These are phyloP conservation scores for Magnolia changhungtana DNA, from an alignment of 164 flowering plant genomes.

Conservation along the genomic window DNA sequence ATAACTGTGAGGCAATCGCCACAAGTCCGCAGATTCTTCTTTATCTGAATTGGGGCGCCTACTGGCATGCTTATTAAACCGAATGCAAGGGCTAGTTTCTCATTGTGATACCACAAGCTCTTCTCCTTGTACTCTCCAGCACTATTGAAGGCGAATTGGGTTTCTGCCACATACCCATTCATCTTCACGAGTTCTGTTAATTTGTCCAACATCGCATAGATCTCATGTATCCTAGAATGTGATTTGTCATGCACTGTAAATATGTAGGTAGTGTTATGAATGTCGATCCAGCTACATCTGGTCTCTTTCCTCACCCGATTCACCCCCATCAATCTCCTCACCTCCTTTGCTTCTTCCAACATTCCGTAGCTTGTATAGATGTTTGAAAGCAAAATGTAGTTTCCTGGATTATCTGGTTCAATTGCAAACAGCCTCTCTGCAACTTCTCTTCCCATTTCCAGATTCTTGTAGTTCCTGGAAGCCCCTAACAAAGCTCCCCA, in stretches of 20 bases:
- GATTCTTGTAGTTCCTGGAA: slow-evolving; percentile 47
- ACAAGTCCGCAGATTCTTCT: slow-evolving; percentile 60
- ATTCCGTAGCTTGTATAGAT: slow-evolving; percentile 43
- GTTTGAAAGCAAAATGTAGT: slow-evolving; percentile 55
- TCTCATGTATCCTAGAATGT: slow-evolving; percentile 32
- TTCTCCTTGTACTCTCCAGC: slow-evolving; percentile 24
- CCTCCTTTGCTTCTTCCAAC: slow-evolving; percentile 48
- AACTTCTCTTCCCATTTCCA: slow-evolving; percentile 54
- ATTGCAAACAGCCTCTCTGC: slow-evolving; percentile 51
- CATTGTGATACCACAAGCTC: slow-evolving; percentile 25
- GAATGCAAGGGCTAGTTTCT: slow-evolving; percentile 32
- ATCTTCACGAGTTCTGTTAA: slow-evolving; percentile 17
- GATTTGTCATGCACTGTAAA: slow-evolving; percentile 46
- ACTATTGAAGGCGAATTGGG: slow-evolving; percentile 20
- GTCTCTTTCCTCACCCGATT: slow-evolving; percentile 47
- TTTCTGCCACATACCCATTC: slow-evolving; percentile 27
- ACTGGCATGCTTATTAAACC: slow-evolving; percentile 12
- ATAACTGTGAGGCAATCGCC: slow-evolving; percentile 52
- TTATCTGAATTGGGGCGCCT: slow-evolving; percentile 19
- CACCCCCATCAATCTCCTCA: slow-evolving; percentile 49
- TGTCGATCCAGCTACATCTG: slow-evolving; percentile 66
- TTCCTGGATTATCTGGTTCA: slow-evolving; percentile 61
- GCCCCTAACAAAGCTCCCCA: slow-evolving; percentile 76
- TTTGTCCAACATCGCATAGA: slow-evolving; percentile 27
- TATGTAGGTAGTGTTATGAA: slow-evolving; percentile 39